phyloP scores from a whole-genome alignment of 2,329 filamentous ascomycete species.

The Cladosporium sp. region DNA sequence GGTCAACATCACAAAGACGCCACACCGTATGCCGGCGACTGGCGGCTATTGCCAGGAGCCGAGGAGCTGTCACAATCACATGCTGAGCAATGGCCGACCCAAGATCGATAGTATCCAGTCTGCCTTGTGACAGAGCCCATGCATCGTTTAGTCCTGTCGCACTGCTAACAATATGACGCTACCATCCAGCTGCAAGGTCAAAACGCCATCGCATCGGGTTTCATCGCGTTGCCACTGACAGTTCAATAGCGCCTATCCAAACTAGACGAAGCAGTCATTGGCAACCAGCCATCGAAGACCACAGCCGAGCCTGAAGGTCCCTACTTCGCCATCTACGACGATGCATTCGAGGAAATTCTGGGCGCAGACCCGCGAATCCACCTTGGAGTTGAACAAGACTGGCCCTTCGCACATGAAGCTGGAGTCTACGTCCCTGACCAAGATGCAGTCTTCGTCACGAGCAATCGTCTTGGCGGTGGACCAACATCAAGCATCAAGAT shows the following conservation, averaged over 20 bases:
- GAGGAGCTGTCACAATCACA: background rate
- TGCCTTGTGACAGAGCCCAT: background rate
- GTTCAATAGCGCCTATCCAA: background rate
- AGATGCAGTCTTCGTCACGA: constrained; percentile 41
- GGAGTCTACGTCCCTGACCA: constrained; percentile 29
- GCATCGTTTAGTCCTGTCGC: too few relatives aligned
- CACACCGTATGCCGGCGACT: background rate
- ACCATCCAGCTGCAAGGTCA: background rate
- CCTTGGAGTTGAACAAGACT: constrained; percentile 19
- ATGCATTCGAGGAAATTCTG: constrained; percentile 23
- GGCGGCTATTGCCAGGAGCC: background rate
- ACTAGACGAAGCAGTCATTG: background rate
- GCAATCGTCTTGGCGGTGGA: constrained; percentile 28
- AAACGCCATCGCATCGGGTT: background rate
- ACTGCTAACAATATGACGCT: background rate
- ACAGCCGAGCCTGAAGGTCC: constrained; percentile 14
- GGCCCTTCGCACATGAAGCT: constrained; percentile 31
- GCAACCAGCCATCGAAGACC: background rate
- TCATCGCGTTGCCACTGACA: background rate
- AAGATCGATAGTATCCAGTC: background rate
- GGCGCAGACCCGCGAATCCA: constrained; percentile 20
- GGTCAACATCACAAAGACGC: too few relatives aligned
- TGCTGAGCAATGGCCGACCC: background rate
- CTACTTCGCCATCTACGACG: constrained; percentile 26
- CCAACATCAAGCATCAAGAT: constrained; percentile 23